Conservation (phyloP, 2,329 filamentous ascomycete species). For the Scedosporium aurantiacum region DNA sequence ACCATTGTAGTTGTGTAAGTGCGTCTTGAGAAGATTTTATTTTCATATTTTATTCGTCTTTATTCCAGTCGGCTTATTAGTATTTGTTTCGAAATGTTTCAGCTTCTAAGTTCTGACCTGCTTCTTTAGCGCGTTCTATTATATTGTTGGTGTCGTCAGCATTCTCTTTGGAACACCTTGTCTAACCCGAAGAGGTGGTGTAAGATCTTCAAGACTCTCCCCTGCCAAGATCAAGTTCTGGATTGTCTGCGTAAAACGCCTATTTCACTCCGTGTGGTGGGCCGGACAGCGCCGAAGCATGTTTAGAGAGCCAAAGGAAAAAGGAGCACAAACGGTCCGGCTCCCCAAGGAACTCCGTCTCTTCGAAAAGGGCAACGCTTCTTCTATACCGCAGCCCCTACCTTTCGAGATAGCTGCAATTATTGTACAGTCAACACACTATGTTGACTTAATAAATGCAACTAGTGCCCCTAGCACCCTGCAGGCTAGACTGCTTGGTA, state of each 20-base stretch:
- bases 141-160: background rate
- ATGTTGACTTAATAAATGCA: background rate
- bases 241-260: too few species aligned
- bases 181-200: background rate
- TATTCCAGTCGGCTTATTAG: too few species aligned
- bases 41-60: too few species aligned
- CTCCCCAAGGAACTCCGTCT: background rate
- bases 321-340: too few species aligned
- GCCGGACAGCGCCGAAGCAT: too few species aligned
- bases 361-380: background rate
- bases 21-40: too few species aligned
- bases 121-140: background rate
- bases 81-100: too few species aligned
- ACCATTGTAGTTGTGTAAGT: background rate
- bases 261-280: too few species aligned
- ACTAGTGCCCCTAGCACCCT: background rate
- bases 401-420: background rate
- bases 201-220: too few species aligned
- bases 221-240: too few species aligned
- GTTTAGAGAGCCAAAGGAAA: too few species aligned
- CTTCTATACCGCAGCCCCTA: too few species aligned
- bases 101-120: background rate
- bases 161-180: background rate
- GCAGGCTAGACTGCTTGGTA: background rate
- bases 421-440: background rate